These are phyloP conservation scores for Xylaria intraflava DNA, from an alignment of 495 filamentous ascomycete species.

Conservation along the genomic window DNA sequence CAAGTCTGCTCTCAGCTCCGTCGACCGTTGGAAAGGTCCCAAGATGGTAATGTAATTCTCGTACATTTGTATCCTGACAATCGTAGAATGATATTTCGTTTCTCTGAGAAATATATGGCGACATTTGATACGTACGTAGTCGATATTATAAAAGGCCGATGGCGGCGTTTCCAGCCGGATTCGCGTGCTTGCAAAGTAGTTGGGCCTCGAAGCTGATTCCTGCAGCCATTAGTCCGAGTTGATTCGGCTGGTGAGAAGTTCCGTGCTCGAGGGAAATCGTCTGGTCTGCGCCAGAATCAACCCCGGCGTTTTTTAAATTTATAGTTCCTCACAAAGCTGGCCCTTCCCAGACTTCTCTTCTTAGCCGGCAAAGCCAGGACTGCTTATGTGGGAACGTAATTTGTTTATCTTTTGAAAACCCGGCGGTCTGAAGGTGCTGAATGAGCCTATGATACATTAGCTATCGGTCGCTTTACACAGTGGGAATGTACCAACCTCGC, in stretches of 20 bases:
- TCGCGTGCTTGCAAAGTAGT: background rate
- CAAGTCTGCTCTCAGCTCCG: too few relatives aligned
- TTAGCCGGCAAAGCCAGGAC: conserved; percentile 75
- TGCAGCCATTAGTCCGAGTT: background rate
- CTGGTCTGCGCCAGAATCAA: background rate
- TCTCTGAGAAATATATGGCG: too few relatives aligned
- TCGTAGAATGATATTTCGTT: too few relatives aligned
- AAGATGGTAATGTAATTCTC: too few relatives aligned
- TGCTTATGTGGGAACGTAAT: conserved; percentile 91
- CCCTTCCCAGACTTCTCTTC: conserved; percentile 74
- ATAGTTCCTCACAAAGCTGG: conserved; percentile 51
- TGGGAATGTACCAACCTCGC: conserved; percentile 54
- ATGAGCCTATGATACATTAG: conserved; percentile 56
- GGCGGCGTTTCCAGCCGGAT: background rate
- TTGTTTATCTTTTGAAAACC: conserved; percentile 86
- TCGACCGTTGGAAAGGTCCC: too few relatives aligned
- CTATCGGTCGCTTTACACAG: background rate
- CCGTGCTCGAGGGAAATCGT: background rate
- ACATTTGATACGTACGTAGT: too few relatives aligned
- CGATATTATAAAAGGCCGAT: background rate
- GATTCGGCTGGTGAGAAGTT: background rate
- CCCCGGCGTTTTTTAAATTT: background rate
- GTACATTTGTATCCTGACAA: too few relatives aligned
- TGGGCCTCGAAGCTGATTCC: background rate
- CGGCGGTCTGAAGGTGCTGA: conserved; percentile 61